Evolutionary conservation across 2,329 filamentous ascomycete genomes (phyloP).

Genomic region (Alternaria arbusti): DNA sequence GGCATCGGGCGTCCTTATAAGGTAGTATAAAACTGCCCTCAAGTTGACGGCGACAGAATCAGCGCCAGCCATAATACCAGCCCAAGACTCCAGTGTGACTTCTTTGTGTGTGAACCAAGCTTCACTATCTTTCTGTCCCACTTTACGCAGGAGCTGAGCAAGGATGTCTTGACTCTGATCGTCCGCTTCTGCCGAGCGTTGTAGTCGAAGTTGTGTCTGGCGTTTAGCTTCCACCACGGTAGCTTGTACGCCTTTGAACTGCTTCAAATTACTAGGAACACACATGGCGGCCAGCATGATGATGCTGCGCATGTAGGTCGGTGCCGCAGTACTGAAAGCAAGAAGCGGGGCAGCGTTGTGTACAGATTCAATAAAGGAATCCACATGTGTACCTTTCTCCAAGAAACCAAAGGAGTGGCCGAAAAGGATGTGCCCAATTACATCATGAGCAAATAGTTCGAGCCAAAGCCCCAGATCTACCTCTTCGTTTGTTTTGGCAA

Average conservation of each 20-base stretch:
- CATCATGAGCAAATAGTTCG: conserved; percentile 44
- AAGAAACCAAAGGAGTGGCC: conserved; percentile 53
- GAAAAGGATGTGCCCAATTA: conserved; percentile 52
- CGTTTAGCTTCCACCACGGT: conserved; percentile 21
- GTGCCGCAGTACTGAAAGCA: conserved; percentile 36
- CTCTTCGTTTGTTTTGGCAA: conserved; percentile 19
- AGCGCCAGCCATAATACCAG: conserved; percentile 42
- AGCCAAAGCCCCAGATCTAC: conserved; percentile 39
- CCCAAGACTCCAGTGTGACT: conserved; percentile 36
- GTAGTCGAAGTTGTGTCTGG: conserved; percentile 20
- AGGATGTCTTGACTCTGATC: conserved; percentile 18
- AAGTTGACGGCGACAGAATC: conserved; percentile 47
- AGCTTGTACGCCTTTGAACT: conserved; percentile 34
- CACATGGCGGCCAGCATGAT: conserved; percentile 32
- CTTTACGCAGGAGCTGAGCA: conserved; percentile 34
- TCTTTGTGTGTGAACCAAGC: conserved; percentile 40
- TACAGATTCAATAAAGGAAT: conserved; percentile 47
- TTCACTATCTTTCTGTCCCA: conserved; percentile 35
- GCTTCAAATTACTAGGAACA: conserved; percentile 26
- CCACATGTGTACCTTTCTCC: conserved; percentile 47
- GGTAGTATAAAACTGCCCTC: not conserved
- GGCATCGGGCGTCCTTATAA: not conserved
- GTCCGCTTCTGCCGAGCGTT: conserved; percentile 5
- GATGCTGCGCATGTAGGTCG: conserved; percentile 37
- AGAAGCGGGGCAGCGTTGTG: conserved; percentile 43